phyloP scores from a whole-genome alignment of 139 green algal species.

The Desmodesmus armatus region DNA sequence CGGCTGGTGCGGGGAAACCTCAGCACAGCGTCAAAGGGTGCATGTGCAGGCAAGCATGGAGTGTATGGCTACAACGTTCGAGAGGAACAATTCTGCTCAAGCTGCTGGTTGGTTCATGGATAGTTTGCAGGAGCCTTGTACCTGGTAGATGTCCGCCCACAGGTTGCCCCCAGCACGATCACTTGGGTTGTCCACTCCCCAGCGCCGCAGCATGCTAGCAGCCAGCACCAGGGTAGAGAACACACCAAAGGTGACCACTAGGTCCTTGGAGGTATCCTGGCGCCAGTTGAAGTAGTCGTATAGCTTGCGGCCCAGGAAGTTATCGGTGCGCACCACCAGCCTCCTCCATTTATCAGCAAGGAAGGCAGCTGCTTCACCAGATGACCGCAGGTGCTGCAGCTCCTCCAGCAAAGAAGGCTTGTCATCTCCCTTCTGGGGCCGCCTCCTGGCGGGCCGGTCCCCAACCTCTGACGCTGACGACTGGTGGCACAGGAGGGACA shows the following conservation, averaged over 20 bases:
- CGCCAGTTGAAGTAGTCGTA: constrained; percentile 48
- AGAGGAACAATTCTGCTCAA: neutral
- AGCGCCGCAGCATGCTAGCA: neutral
- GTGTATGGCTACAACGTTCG: neutral
- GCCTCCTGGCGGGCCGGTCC: too few species aligned
- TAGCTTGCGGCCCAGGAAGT: neutral
- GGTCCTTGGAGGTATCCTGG: constrained; percentile 9
- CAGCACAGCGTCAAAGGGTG: neutral
- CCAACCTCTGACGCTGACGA: too few species aligned
- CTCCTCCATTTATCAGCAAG: too few species aligned
- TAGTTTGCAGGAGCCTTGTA: constrained; percentile 34
- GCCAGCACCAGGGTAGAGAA: constrained; percentile 12
- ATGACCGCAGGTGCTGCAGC: neutral
- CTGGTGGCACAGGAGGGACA: too few species aligned
- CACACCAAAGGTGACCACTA: neutral
- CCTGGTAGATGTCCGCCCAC: constrained; percentile 34
- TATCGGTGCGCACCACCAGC: neutral
- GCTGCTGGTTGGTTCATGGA: constrained; percentile 44
- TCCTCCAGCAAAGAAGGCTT: neutral
- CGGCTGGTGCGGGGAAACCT: too few species aligned
- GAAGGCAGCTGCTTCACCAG: neutral
- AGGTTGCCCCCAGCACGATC: constrained; percentile 7
- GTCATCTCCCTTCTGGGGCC: too few species aligned
- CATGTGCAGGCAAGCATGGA: neutral
- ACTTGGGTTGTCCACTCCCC: neutral